Percentiles rank a stretch among this genome's conserved stretches.
These are phyloP conservation scores for Serendipita indica DNA, from an alignment of 768 basidiomycete species.

Conservation along the genomic window DNA sequence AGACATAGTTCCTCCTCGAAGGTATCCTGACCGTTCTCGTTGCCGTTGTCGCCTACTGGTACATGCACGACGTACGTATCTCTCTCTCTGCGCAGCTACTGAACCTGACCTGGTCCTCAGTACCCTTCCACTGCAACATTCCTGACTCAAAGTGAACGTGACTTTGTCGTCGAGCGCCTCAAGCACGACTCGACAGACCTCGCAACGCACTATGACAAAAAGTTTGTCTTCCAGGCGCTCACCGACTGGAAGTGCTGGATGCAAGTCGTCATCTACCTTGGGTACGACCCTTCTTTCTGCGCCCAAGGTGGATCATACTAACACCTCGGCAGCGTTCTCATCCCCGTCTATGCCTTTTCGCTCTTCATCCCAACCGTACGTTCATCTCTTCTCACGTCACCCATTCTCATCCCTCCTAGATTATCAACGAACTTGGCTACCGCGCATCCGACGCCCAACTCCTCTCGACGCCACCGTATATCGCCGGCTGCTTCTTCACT, in stretches of 20 bases:
- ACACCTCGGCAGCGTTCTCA: too few relatives aligned
- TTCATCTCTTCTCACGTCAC: conserved; percentile 17
- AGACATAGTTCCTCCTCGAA: conserved; percentile 32
- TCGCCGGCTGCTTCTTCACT: conserved; percentile 41
- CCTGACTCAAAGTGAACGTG: conserved; percentile 36
- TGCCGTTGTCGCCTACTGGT: conserved; percentile 47
- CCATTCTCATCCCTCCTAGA: conserved; percentile 18
- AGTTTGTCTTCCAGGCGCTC: conserved; percentile 36
- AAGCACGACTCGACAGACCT: conserved; percentile 32
- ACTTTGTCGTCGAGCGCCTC: conserved; percentile 27
- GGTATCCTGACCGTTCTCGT: conserved; percentile 52
- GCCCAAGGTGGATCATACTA: too few relatives aligned
- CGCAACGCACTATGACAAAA: conserved; percentile 30
- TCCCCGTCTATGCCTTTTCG: conserved; percentile 14
- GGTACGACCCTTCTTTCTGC: too few relatives aligned
- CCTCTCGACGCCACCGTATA: conserved; percentile 38
- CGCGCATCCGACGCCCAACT: conserved; percentile 39
- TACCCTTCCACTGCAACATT: conserved; percentile 43
- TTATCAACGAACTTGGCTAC: conserved; percentile 35
- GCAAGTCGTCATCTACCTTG: background rate
- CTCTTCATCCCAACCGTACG: conserved; percentile 24
- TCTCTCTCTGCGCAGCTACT: background rate
- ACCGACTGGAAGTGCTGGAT: conserved; percentile 28
- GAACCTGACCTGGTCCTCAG: conserved; percentile 29
- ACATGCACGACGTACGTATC: conserved; percentile 33